Evolutionary conservation across 139 green algal genomes (phyloP).

Genomic region (Chlamydomonas schloesseri): DNA sequence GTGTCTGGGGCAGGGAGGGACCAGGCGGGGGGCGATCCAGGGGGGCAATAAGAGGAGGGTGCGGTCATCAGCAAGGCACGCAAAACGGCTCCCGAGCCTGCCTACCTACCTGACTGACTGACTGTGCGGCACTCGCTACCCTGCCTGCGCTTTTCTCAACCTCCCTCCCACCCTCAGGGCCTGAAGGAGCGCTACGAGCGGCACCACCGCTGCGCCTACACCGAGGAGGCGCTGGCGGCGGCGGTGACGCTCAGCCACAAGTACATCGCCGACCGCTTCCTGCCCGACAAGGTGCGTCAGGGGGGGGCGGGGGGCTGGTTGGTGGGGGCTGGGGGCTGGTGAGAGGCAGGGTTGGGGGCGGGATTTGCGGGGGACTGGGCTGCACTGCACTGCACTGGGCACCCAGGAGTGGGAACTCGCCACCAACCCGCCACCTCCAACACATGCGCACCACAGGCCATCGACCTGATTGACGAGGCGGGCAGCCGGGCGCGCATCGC

Average conservation of each 20-base stretch:
- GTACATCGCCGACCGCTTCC: constrained; percentile 87
- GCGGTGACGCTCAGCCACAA: constrained; percentile 65
- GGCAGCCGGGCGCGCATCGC: constrained; percentile 88
- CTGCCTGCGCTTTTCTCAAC: too few relatives aligned
- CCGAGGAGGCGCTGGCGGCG: constrained; percentile 66
- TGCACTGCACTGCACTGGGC: too few relatives aligned
- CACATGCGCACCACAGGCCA: too few relatives aligned
- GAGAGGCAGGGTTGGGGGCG: too few relatives aligned
- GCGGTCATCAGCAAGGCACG: too few relatives aligned
- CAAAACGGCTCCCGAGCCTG: too few relatives aligned
- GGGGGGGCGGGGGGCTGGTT: neutral
- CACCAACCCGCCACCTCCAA: too few relatives aligned
- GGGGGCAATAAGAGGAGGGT: neutral
- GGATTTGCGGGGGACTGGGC: too few relatives aligned
- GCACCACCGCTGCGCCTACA: constrained; percentile 86
- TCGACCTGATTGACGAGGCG: constrained; percentile 99
- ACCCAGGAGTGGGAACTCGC: too few relatives aligned
- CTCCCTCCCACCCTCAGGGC: constrained; percentile 51
- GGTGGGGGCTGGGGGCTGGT: neutral
- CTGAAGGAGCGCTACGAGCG: constrained; percentile 86
- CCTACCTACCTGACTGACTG: too few relatives aligned
- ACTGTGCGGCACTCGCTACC: too few relatives aligned
- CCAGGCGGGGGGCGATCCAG: neutral
- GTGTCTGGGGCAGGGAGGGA: constrained; percentile 45
- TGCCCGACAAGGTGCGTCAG: constrained; percentile 90